Evolutionary conservation across 208 protist genomes (phyloP), one percentile per base, ranked within the genome.

Genomic region (Crithidia acanthocephali): DNA sequence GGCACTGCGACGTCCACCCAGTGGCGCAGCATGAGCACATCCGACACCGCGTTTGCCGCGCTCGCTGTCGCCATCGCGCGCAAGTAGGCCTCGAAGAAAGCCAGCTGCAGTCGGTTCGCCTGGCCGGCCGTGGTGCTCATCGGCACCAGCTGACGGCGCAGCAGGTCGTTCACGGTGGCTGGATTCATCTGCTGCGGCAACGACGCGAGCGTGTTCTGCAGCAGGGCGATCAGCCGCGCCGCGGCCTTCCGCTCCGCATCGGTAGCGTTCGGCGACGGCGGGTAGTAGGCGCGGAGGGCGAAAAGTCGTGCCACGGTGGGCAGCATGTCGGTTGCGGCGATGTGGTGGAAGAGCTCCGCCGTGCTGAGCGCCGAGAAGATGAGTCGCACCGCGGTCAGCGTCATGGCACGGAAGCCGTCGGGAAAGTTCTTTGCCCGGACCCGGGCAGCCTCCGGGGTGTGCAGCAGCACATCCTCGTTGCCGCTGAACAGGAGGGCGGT

Each of bases 61-160:
- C 71, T 80, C 28, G 82, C 60, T 23, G 82, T 86, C 20, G 91
- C 65, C 73, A 93, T 76, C 44, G 84, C 20, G 18, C 83, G 73
- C 35, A 95, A 52, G 65, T 93, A 93, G 8, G 70, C 90, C 82
- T 95, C 90, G 22, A 90, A 75, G 15, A 78, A 68, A 22, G 81
- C 84, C 32, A 89, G 80, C n/a, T 84, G 72, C 23, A 91, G 79
- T n/a, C 72, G 81, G 67, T 79, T 84, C 16, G 68, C 59, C 15
- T 61, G 69, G 2, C 15, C 28, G 7, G 55, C 65, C 37, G 44
- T 35, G 18, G 58, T 56, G 35, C 68, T 83, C 50, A 76, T 74
- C 8, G 76, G 77, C 27, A 78, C 67, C 11, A 86, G 73, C 28
- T 44, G 48, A 2, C 45, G 47, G 7, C 62, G 53, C 22, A 83